Base-by-base conservation (phyloP, 768 basidiomycete species). In the Pisolithus tinctorius region DNA sequence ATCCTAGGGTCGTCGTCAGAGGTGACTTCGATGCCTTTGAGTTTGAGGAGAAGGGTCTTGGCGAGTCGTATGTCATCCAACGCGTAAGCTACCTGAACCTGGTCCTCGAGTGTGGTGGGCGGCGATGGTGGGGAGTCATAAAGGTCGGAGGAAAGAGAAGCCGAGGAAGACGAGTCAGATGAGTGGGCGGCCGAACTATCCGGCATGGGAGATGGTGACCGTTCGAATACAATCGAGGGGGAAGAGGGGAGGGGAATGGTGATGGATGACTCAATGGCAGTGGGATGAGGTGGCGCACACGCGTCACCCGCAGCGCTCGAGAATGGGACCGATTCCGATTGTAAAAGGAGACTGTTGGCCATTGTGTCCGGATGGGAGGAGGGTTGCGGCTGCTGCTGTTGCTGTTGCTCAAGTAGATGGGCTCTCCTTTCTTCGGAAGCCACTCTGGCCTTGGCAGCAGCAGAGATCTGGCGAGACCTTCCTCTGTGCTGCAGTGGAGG, bases 21-120 rank as follows among this genome's bases (percentile, higher is more conserved):
- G 9, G 74, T 70, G 61, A 84, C 78, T 52, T 83, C 75, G 49
- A 84, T 75, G 55, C 83, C 83, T 7, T 63, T 78, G 57, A 84
- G 76, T 20, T 76, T 74, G 46, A 86, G 68, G n/a, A 83, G 72
- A 10, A 86, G 74, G 27, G 80, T 70, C 68, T 81, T 82, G 42
- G 84, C 83, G 54, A 80, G 75, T 52, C 79, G 82, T 51, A 86
- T 78, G 69, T 86, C 71, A 63, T 86, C 83, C 55, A 74, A 70
- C 0, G 83, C 81, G 58, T 85, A 85, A 6, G 84, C 84, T 58
- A 76, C 71, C 59, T 84, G 82, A 36, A 85, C 74, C 63, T 80
- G 80, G 71, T 84, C 84, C 46, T 78, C 74, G 54, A 85, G 75
- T 0, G 80, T 65, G 20, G 60, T 67, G 3, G 77, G 64, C 45